Base-by-base conservation (phyloP, 108 stramenopile species). In the Nannochloropsis gaditana region DNA sequence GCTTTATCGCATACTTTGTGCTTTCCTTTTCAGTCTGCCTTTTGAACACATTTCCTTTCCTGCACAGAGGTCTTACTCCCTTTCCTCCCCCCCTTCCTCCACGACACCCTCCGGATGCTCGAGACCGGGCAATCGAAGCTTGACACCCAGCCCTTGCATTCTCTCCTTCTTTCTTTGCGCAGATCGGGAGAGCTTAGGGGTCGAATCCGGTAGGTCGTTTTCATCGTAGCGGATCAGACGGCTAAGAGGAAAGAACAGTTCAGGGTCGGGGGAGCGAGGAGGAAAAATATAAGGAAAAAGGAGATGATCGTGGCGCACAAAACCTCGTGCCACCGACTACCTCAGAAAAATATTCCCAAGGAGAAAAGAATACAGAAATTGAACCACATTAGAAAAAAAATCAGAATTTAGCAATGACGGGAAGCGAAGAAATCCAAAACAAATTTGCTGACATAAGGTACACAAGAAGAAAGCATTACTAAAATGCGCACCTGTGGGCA, bases 1-100 rank as follows among this genome's bases (percentile, higher is more conserved):
- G n/a, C 8, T 15, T n/a, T 6, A 73, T 6, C 19, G n/a, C 59
- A 6, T 73, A 73, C 59, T 73, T 73, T 5, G 59, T 73, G 59
- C 59, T 73, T 73, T 73, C 31, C 31, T 31, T 31, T 31, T 31
- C 31, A 31, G 31, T 31, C 31, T 31, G 31, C n/a, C n/a, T 73
- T 2, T 6, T 15, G 59, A 73, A 8, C 3, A 73, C 59, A 73
- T 73, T 73, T 73, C 6, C 8, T 73, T 73, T 73, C 59, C 59
- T 4, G n/a, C 8, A n/a, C 59, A 73, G 19, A 15, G 6, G 2
- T 73, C 59, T 8, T 73, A 73, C 59, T 73, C 59, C 59, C n/a
- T n/a, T 73, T 73, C 59, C 59, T 73, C 59, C 59, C n/a, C n/a
- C 59, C 5, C 59, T 73, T 73, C 59, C 59, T 73, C 59, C 59